These are phyloP conservation scores for Cercospora brassicicola DNA, from an alignment of 2,329 filamentous ascomycete species.

Conservation along the genomic window DNA sequence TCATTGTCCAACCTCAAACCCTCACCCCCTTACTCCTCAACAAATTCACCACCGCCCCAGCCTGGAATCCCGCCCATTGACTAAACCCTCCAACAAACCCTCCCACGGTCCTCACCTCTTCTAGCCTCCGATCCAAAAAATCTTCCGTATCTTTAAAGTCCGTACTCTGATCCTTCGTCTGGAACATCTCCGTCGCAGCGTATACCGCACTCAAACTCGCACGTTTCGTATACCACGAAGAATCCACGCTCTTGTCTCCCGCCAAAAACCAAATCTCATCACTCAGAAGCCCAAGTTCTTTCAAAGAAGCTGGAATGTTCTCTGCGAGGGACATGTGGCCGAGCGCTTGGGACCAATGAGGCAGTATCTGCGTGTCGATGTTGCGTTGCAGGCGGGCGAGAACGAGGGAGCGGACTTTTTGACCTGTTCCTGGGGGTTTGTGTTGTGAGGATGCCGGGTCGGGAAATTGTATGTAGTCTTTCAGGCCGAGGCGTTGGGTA, in stretches of 20 bases:
- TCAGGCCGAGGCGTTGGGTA: constrained; percentile 62
- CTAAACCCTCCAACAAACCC: constrained; percentile 63
- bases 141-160: constrained; percentile 74
- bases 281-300: constrained; percentile 76
- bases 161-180: constrained; percentile 80
- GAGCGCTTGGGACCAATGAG: constrained; percentile 86
- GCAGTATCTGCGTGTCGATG: constrained; percentile 59
- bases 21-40: constrained; percentile 83
- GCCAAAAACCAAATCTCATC: constrained; percentile 91
- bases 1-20: constrained; percentile 55
- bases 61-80: constrained; percentile 81
- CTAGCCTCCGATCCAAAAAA: constrained; percentile 74
- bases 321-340: constrained; percentile 85
- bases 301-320: constrained; percentile 72
- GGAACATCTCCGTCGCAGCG: constrained; percentile 77
- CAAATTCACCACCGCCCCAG: constrained; percentile 73
- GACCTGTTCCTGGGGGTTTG: constrained; percentile 45
- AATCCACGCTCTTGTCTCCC: constrained; percentile 78
- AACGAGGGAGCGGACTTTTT: constrained; percentile 68
- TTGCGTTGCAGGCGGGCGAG: constrained; percentile 79
- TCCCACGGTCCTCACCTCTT: constrained; percentile 66
- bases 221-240: constrained; percentile 81
- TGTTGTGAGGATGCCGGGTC: constrained; percentile 15
- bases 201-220: constrained; percentile 65
- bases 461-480: constrained; percentile 49